These are phyloP conservation scores for Neocatenulostroma microsporum DNA, from an alignment of 2,329 filamentous ascomycete species.

Conservation along the genomic window DNA sequence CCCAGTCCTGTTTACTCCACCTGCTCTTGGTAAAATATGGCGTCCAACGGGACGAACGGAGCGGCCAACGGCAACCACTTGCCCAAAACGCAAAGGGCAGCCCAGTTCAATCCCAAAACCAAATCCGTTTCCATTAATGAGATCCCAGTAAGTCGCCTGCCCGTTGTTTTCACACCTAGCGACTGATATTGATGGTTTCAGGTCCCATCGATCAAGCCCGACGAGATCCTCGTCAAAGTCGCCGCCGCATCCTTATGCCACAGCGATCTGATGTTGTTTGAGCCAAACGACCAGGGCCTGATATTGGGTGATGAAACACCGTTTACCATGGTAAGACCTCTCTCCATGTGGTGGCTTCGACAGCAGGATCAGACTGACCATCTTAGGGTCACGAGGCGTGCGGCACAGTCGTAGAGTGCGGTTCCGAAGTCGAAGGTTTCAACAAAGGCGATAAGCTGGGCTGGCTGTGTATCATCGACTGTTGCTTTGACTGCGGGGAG, in stretches of 20 bases:
- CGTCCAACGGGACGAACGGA: no score
- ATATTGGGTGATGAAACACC: slow-evolving; percentile 8
- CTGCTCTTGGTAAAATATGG: no score
- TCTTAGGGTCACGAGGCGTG: slow-evolving; percentile 14
- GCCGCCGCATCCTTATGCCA: slow-evolving; percentile 15
- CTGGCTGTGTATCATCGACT: slow-evolving; percentile 13
- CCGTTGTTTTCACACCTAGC: neutral
- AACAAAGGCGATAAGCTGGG: slow-evolving; percentile 11
- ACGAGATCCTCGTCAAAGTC: slow-evolving; percentile 15
- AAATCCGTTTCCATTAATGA: slow-evolving; percentile 12
- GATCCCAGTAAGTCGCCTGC: slow-evolving; percentile 7
- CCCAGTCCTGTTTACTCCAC: no score
- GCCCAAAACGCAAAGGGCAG: slow-evolving; percentile 12
- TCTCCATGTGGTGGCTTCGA: neutral
- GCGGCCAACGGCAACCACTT: slow-evolving; percentile 6
- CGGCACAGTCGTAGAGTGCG: slow-evolving; percentile 10
- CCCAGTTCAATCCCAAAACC: slow-evolving; percentile 13
- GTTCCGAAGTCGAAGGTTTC: slow-evolving; percentile 10
- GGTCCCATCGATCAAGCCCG: slow-evolving; percentile 11
- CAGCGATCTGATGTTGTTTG: slow-evolving; percentile 16
- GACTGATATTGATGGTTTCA: neutral
- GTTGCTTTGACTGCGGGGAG: slow-evolving; percentile 14
- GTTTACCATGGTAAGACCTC: slow-evolving; percentile 12
- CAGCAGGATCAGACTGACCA: neutral
- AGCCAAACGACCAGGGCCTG: slow-evolving; percentile 12